Evolutionary conservation across 108 stramenopile genomes (phyloP).

Genomic region (Mediolabrus comicus): DNA sequence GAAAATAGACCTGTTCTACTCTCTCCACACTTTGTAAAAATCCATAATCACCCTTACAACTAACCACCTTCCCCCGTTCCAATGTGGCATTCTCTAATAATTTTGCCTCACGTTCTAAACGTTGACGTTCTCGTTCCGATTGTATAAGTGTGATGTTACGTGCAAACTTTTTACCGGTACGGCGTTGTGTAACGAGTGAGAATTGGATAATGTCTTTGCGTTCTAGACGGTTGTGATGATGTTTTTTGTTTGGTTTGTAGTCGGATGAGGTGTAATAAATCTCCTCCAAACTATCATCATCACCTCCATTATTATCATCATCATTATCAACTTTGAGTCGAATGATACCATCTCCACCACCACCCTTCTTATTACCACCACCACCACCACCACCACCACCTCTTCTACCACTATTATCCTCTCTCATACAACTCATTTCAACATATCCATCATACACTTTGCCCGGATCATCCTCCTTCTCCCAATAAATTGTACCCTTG

Average conservation of each 20-base stretch:
- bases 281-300: constrained; percentile 1
- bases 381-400: constrained; percentile 14
- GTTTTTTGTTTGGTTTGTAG: not conserved
- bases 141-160: constrained; percentile 57
- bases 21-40: constrained; percentile 59
- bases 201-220: constrained; percentile 69
- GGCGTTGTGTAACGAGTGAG: constrained; percentile 55
- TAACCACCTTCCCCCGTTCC: constrained; percentile 67
- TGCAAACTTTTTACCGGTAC: constrained; percentile 60
- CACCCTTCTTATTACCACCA: constrained; percentile 13
- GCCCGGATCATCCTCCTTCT: constrained; percentile 58
- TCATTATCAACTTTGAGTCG: constrained; percentile 11
- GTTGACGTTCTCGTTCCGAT: constrained; percentile 61
- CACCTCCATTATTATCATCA: constrained; percentile 3
- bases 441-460: constrained; percentile 50
- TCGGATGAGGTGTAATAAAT: constrained; percentile 15
- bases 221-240: constrained; percentile 26
- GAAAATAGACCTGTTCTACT: constrained; percentile 71
- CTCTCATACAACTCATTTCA: constrained; percentile 23
- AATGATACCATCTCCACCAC: constrained; percentile 30
- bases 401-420: not conserved
- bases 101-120: constrained; percentile 41
- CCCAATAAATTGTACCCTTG: constrained; percentile 68
- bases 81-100: constrained; percentile 59
- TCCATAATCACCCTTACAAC: constrained; percentile 65